Evolutionary conservation across 768 basidiomycete genomes (phyloP).

Genomic region (Mycena galopus): DNA sequence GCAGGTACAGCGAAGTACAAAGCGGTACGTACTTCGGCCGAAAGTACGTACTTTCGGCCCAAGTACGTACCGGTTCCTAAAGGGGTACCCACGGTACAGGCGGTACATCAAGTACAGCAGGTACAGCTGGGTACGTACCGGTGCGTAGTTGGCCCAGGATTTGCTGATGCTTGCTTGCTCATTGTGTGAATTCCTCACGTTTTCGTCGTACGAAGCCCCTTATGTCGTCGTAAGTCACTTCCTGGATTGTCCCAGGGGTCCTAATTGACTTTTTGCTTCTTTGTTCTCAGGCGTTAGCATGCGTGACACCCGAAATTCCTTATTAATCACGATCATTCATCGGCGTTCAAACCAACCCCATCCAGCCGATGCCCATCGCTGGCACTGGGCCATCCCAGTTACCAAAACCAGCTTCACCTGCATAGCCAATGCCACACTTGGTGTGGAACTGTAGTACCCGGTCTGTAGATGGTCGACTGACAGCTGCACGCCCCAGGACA

Average conservation of each 20-base stretch:
- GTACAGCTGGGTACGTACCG: too few relatives aligned
- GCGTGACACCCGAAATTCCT: neutral
- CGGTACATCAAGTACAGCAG: too few relatives aligned
- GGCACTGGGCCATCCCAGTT: neutral
- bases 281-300: constrained; percentile 14
- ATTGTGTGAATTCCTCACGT: neutral
- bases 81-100: too few relatives aligned
- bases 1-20: too few relatives aligned
- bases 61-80: too few relatives aligned
- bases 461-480: neutral
- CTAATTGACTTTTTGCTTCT: neutral
- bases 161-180: too few relatives aligned
- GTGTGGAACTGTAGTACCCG: neutral
- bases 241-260: neutral
- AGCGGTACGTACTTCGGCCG: too few relatives aligned
- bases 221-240: constrained; percentile 12
- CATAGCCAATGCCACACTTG: constrained; percentile 7
- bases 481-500: neutral
- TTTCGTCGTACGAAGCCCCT: neutral
- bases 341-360: constrained; percentile 15
- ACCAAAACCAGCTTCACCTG: neutral
- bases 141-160: too few relatives aligned
- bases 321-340: neutral
- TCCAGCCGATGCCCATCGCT: neutral
- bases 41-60: too few relatives aligned